Evolutionary conservation across 2,329 filamentous ascomycete genomes (phyloP), one percentile per base, ranked within the genome.

Genomic region (Neocucurbitaria cava): DNA sequence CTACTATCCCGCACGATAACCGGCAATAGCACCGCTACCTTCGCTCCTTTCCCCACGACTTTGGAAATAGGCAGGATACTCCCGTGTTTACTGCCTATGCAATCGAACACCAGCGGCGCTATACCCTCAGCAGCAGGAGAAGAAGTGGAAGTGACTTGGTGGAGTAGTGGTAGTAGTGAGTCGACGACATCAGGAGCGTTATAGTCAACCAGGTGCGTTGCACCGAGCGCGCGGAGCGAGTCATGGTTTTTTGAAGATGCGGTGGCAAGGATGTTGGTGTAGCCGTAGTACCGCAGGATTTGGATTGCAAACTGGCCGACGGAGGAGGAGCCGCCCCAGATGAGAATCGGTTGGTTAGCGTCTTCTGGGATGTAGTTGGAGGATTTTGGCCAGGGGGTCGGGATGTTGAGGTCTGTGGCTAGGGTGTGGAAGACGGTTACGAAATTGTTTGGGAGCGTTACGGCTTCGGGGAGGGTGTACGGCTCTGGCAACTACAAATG

Each of bases 341-440:
- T 61, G 31, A 81, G 52, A 13, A 82, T 63, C 1, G 65, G 69
- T 18, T 63, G 55, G 23, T 71, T 69, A 0, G 74, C 75, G 39
- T 63, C 23, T 8, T 52, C 38, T 1, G 75, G 48, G 68, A 76
- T 38, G 58, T 75, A 83, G 11, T 59, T 69, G 15, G 72, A 66
- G 0, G 82, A 81, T 39, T 81, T 79, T 0, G 85, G 85, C 84
- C 85, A 88, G 0, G 85, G 84, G 0, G 85, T 76, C 28, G 79
- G 77, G 18, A 89, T 69, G 0, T 70, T 76, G 11, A 88, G 73
- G 55, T 88, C 84, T 1, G 70, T 70, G 1, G 76, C 78, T 2
- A 83, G 66, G 5, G 83, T 75, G 64, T 88, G 84, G 67, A 87
- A 84, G 10, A 82, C 83, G 0, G 85, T 87, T 26, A 88, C 81